phyloP scores from a whole-genome alignment of 164 flowering plant genomes.

The Piper betle region DNA sequence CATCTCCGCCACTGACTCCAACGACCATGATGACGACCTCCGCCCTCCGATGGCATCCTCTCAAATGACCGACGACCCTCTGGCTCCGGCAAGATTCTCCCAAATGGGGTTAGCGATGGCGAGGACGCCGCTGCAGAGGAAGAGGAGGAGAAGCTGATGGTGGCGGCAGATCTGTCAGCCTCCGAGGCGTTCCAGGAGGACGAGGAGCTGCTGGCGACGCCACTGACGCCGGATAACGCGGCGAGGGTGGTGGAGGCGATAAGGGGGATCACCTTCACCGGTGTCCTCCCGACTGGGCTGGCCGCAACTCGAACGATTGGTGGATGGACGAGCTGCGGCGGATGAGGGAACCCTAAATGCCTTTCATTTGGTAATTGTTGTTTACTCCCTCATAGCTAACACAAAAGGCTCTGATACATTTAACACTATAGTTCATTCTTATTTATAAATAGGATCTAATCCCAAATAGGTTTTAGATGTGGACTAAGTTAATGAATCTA shows the following conservation, averaged over 20 bases:
- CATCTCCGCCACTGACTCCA: too few species aligned
- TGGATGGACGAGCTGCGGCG: constrained; percentile 49
- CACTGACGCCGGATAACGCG: constrained; percentile 48
- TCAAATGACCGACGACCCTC: constrained; percentile 12
- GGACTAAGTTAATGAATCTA: too few species aligned
- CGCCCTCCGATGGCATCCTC: too few species aligned
- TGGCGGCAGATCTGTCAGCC: constrained; percentile 28
- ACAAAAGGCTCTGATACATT: too few species aligned
- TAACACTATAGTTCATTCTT: too few species aligned
- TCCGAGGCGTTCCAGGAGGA: constrained; percentile 55
- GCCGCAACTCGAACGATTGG: constrained; percentile 35
- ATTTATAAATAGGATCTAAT: too few species aligned
- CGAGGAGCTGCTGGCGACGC: constrained; percentile 59
- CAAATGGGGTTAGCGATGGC: constrained; percentile 6
- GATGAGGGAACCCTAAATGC: constrained; percentile 22
- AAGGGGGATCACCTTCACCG: too few species aligned
- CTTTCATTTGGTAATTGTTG: neutral
- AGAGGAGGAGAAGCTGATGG: constrained; percentile 28
- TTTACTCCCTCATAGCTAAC: too few species aligned
- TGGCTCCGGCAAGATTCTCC: constrained; percentile 2
- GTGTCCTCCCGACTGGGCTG: too few species aligned
- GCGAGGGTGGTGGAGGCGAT: constrained; percentile 61
- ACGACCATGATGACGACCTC: too few species aligned
- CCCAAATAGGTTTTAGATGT: too few species aligned
- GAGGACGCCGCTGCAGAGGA: constrained; percentile 16